Evolutionary conservation across 2,329 filamentous ascomycete species (phyloP), one percentile per base, ranked within the genome.

Genomic region (Scedosporium minutisporum): DNA sequence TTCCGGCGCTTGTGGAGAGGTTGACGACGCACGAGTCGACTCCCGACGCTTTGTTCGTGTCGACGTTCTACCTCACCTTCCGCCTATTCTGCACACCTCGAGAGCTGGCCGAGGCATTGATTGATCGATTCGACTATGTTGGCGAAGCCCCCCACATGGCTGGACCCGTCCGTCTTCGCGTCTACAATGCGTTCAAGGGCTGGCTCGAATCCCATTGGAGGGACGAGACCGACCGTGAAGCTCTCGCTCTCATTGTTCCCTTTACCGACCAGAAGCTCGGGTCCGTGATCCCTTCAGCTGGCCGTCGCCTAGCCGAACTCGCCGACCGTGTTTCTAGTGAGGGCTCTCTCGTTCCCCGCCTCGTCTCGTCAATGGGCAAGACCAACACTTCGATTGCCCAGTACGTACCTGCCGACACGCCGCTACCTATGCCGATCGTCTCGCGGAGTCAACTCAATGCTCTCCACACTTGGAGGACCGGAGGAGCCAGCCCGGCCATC

Each of bases 151-250:
- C 87, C 23, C 83, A 87, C 64, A 76, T 93, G 65, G 87, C 92
- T 23, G 84, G 82, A 2, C 91, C 93, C 0, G 93, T 97, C 23
- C 87, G 93, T 60, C 79, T 99, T 58, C 86, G 95, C 60, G 91
- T 97, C 1, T 97, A 96, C 78, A 97, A 99, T 72, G 88, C 92
- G 63, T 91, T 99, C 81, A 99, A 99, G 75, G 90, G 90, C 51
- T 99, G 95, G 95, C 79, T 99, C 21, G 95, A 97, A 76, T 95
- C 90, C 6, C 92, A 99, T 74, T 99, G 95, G 93, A 86, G 89
- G 58, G 86, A 91, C 66, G 86, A 91, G 64, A 86, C 87, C 10
- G 95, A 99, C 71, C 84, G 85, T 61, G 82, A 85, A 12, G 91
- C 93, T 1, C 79, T 99, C 7, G 79, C 82, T 0, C 78, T 89